Percentiles rank a stretch among this genome's conserved stretches.
These are phyloP conservation scores for Camptophora hylomeconis DNA, from an alignment of 2,329 filamentous ascomycete genomes.

Conservation along the genomic window DNA sequence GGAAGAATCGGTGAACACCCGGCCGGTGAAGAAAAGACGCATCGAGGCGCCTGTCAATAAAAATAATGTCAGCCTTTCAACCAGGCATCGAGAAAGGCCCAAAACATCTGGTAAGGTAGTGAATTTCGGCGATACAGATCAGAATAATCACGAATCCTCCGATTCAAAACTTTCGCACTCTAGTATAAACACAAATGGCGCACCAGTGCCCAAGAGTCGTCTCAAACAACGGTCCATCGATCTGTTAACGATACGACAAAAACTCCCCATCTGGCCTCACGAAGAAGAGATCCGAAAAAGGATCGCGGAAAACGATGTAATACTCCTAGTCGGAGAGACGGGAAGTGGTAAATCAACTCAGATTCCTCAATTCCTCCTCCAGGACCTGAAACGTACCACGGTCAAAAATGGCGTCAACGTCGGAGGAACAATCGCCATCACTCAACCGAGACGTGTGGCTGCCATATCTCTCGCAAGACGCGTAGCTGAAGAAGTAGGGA, in stretches of 20 bases:
- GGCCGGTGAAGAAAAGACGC: no score
- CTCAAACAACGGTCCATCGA: constrained; percentile 33
- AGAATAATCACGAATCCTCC: no score
- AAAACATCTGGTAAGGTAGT: no score
- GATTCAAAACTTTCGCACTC: no score
- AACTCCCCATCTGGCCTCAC: constrained; percentile 69
- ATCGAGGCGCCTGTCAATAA: no score
- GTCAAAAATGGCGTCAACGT: constrained; percentile 64
- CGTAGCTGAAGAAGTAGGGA: constrained; percentile 72
- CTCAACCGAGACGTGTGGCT: constrained; percentile 84
- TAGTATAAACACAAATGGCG: no score
- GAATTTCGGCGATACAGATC: no score
- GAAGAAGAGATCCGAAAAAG: constrained; percentile 54
- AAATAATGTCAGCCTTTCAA: no score
- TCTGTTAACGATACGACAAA: constrained; percentile 43
- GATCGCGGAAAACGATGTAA: constrained; percentile 54
- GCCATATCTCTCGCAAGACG: constrained; percentile 81
- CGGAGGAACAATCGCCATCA: constrained; percentile 81
- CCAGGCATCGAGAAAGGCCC: no score
- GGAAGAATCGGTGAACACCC: no score
- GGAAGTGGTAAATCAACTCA: constrained; percentile 96
- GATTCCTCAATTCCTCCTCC: constrained; percentile 83
- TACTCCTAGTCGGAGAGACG: constrained; percentile 84
- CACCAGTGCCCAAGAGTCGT: not conserved
- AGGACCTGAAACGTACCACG: no score